Evolutionary conservation across 225 moss, liverwort and hornwort genomes (phyloP), one percentile per base, ranked within the genome.

Genomic region (Thuidium tamariscinum): DNA sequence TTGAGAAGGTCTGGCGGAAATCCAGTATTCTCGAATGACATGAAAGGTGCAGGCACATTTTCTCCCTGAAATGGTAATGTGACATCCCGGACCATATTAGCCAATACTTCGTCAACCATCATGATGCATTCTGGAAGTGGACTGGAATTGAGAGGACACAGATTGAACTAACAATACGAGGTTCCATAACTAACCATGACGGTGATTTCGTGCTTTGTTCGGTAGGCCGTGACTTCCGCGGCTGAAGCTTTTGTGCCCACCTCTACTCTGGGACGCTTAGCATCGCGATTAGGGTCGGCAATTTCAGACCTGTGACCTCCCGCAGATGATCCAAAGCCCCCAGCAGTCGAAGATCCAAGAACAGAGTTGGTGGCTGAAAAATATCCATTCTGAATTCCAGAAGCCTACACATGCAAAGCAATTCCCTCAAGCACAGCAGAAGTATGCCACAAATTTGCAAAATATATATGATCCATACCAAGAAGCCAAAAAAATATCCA

Each of bases 41-140:
- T 94, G 81, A 96, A 95, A 41, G 97, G 97, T 32, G 94, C 90
- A 63, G 97, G 97, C 37, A 97, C 97, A 89, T 95, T 95, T 16
- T 96, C 95, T 74, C 95, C 96, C 97, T 97, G 93, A 32, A 86
- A 85, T 17, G 62, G 41, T 5, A 22, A 36, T 19, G 62, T 21
- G 63, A 80, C 11, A 15, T 12, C 9, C 48, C 27, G 16, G 34
- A 54, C 29, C 32, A 75, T 34, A 49, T 89, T 42, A 77, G 64
- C 81, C 84, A 41, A 82, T 34, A 61, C 57, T 73, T 65, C 65
- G 39, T 30, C 52, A 71, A 78, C 61, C 60, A 59, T 67, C 61
- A 80, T 63, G 73, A 29, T 48, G 63, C 14, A 71, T 82, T 37
- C 46, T 59, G 34, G 30, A 71, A 57, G 51, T 56, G 36, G 74